Evolutionary conservation across 2,329 filamentous ascomycete species (phyloP), one percentile per base, ranked within the genome.

Genomic region (Pseudocercospora eumusae): DNA sequence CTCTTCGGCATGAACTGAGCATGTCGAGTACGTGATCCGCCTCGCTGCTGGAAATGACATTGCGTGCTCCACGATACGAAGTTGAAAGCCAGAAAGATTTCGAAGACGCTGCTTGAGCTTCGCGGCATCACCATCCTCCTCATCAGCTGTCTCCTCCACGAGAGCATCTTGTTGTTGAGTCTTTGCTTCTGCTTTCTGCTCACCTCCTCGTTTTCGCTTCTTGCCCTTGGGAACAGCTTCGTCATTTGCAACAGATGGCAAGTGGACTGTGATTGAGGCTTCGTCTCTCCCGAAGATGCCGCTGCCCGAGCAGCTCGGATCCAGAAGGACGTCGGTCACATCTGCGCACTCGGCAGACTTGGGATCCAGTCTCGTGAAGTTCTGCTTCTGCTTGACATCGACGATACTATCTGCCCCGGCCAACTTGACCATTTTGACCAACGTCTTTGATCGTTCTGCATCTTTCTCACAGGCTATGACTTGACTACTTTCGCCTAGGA

Each of bases 231-330:
- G 31, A 18, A 36, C 50, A 15, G 55, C 10, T 11, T 63, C 58
- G 7, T 66, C 59, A 2, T 40, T 18, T 3, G 68, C 66, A 28
- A 68, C 61, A 6, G 71, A 69, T n/a, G 81, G 86, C 2, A 96
- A 80, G 64, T 88, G 82, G 44, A 95, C 75, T 66, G 84, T 78
- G 4, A 91, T 45, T 13, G 60, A 87, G 74, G 88, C 85, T 50
- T 92, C 90, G 69, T 97, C 92, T 20, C 95, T 85, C 2, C 93
- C 91, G 23, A 97, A 86, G 60, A 99, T 99, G 0, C 95, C 95
- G 73, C 92, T 97, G 0, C 95, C 95, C 1, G 93, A 97, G 74
- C 95, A 99, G 74, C 92, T 96, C 0, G 95, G 95, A 73, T 99
- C 95, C 1, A 99, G 83, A 0, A 99, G 82, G 44, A 99, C 80